phyloP scores from a whole-genome alignment of 441 rosid genomes.

The Kokia cookei region DNA sequence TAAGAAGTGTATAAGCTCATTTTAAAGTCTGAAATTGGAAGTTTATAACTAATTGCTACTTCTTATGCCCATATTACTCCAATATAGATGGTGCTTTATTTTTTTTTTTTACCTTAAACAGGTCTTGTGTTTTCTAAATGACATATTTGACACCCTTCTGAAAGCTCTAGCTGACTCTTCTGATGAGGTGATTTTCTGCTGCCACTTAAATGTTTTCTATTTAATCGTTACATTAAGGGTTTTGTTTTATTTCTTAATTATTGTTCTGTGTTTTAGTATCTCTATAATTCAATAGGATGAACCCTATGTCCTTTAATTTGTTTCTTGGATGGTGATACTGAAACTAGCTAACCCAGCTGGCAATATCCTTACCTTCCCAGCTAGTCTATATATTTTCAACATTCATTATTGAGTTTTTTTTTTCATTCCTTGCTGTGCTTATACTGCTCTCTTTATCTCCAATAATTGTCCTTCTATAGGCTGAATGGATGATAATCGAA shows the following conservation, averaged over 20 bases:
- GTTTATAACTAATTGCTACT: neutral
- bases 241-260: neutral
- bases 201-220: conserved; percentile 1
- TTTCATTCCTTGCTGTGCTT: neutral
- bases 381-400: neutral
- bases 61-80: neutral
- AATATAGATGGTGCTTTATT: neutral
- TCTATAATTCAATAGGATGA: neutral
- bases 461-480: neutral
- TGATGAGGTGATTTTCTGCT: conserved; percentile 60
- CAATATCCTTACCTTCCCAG: neutral
- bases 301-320: neutral
- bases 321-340: neutral
- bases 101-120: conserved; percentile 33
- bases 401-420: neutral
- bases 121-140: conserved; percentile 77
- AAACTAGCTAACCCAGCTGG: neutral
- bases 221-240: conserved; percentile 1
- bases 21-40: neutral
- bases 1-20: neutral
- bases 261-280: neutral
- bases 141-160: conserved; percentile 87
- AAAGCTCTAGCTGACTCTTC: conserved; percentile 92
- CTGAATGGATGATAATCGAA: neutral
- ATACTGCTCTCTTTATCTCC: neutral